phyloP scores from a whole-genome alignment of 2,329 filamentous ascomycete genomes.

The Pseudocercospora vitis region DNA sequence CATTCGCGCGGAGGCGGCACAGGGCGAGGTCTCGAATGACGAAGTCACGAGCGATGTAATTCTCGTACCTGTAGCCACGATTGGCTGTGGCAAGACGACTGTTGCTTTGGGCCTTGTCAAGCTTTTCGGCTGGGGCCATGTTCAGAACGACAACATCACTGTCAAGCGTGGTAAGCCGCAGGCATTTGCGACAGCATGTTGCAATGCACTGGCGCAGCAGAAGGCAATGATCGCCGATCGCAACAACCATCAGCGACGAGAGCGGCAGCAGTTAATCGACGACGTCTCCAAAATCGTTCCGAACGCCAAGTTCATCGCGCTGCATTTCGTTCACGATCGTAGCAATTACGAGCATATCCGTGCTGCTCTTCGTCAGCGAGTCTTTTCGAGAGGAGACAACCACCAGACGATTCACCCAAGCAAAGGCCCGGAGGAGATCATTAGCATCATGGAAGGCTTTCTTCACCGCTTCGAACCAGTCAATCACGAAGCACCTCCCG shows the following conservation, averaged over 20 bases:
- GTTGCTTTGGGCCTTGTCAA: slow-evolving; percentile 76
- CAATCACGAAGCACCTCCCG: slow-evolving; percentile 65
- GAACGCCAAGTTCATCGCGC: slow-evolving; percentile 71
- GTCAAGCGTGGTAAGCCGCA: slow-evolving; percentile 72
- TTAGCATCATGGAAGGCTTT: slow-evolving; percentile 94
- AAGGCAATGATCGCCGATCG: slow-evolving; percentile 85
- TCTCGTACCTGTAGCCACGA: slow-evolving; percentile 86
- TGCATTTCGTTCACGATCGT: slow-evolving; percentile 81
- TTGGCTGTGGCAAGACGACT: slow-evolving; percentile 97
- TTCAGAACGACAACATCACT: slow-evolving; percentile 95
- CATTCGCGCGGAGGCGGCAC: slow-evolving; percentile 68
- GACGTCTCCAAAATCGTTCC: slow-evolving; percentile 67
- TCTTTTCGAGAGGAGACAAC: slow-evolving; percentile 85
- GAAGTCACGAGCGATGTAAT: slow-evolving; percentile 69
- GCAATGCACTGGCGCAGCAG: slow-evolving; percentile 62
- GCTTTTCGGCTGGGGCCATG: slow-evolving; percentile 86
- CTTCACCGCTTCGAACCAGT: slow-evolving; percentile 80
- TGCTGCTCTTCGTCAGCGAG: slow-evolving; percentile 71
- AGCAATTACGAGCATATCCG: slow-evolving; percentile 69
- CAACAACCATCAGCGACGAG: slow-evolving; percentile 87
- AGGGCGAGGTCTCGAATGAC: slow-evolving; percentile 51
- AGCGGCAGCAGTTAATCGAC: slow-evolving; percentile 81
- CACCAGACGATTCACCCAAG: slow-evolving; percentile 95
- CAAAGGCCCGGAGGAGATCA: slow-evolving; percentile 69
- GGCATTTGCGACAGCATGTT: slow-evolving; percentile 71